Evolutionary conservation across 805 yeast species (phyloP).

Genomic region (Barnettozyma vustinii): DNA sequence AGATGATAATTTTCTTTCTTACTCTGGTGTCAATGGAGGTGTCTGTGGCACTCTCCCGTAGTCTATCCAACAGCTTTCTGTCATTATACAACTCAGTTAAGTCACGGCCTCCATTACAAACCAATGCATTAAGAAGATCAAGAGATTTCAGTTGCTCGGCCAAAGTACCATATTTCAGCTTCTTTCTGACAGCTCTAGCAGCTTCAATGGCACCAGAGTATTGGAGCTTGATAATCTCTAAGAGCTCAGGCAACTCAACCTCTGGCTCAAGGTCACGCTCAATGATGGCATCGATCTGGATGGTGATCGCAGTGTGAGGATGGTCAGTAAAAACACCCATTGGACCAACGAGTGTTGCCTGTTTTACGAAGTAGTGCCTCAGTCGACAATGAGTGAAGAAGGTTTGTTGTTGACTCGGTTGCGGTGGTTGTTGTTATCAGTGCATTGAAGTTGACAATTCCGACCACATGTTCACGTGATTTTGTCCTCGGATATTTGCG

Average conservation of each 20-base stretch:
- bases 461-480: neutral
- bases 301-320: constrained; percentile 67
- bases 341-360: neutral
- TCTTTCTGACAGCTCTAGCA: constrained; percentile 86
- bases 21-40: constrained; percentile 42
- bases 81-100: constrained; percentile 52
- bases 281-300: constrained; percentile 50
- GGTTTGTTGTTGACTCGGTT: neutral
- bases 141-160: constrained; percentile 65
- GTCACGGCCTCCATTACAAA: constrained; percentile 46
- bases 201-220: constrained; percentile 58
- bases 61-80: constrained; percentile 57
- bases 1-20: constrained; percentile 39
- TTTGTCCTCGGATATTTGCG: neutral
- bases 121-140: constrained; percentile 52
- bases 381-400: neutral
- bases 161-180: constrained; percentile 72
- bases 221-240: constrained; percentile 30
- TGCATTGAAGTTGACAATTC: neutral
- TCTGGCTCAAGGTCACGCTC: constrained; percentile 28
- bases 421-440: neutral
- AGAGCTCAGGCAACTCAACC: constrained; percentile 29
- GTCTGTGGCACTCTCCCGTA: constrained; percentile 43
- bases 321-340: constrained; percentile 57
- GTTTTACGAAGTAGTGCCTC: neutral